These are phyloP conservation scores for Umbellularia californica DNA, from an alignment of 164 flowering plant species.

Conservation along the genomic window DNA sequence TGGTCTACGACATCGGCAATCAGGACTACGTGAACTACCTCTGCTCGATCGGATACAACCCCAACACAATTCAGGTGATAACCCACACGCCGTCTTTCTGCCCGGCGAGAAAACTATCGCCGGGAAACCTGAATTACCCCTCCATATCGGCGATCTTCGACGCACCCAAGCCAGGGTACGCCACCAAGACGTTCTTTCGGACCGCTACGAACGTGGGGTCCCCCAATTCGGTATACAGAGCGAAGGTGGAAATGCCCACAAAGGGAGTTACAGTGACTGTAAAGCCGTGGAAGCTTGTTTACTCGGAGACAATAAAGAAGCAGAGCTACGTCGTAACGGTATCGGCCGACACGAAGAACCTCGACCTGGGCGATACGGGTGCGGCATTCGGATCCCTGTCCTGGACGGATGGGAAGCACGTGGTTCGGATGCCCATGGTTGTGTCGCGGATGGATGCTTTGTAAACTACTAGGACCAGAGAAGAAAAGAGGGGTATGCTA, in stretches of 20 bases:
- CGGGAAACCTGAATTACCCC: constrained; percentile 79
- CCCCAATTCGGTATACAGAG: constrained; percentile 48
- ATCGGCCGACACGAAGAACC: constrained; percentile 33
- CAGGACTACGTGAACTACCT: constrained; percentile 58
- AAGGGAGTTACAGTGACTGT: constrained; percentile 64
- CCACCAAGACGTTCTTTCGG: constrained; percentile 47
- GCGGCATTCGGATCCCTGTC: constrained; percentile 64
- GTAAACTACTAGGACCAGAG: constrained; percentile 15
- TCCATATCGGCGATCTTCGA: constrained; percentile 55
- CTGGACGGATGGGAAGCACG: constrained; percentile 82
- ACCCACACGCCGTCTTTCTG: constrained; percentile 47
- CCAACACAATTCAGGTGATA: constrained; percentile 60
- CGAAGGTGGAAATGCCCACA: constrained; percentile 32
- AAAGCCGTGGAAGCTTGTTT: constrained; percentile 56
- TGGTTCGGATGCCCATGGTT: constrained; percentile 76
- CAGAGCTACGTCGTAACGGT: constrained; percentile 55
- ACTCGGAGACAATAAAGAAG: constrained; percentile 40
- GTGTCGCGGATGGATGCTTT: constrained; percentile 53
- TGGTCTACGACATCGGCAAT: constrained; percentile 53
- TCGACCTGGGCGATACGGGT: constrained; percentile 56
- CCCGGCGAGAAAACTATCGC: constrained; percentile 34
- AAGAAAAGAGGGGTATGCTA: not conserved
- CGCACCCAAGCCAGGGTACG: constrained; percentile 19
- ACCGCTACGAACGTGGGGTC: constrained; percentile 75
- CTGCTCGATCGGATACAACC: constrained; percentile 59